These are phyloP conservation scores for Obelidium mucronatum DNA, from an alignment of 192 early-diverging fungal species.

Conservation along the genomic window DNA sequence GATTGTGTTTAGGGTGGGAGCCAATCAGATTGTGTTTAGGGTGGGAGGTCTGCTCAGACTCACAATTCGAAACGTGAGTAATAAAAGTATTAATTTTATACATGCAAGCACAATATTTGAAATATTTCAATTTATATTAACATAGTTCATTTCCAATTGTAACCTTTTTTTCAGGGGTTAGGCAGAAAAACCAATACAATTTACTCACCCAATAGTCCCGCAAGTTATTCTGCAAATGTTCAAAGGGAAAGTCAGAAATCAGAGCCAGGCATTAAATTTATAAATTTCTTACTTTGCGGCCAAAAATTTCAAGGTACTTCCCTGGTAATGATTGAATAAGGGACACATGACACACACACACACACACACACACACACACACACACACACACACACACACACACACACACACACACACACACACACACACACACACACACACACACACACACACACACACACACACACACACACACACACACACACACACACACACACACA, in stretches of 20 bases:
- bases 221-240: conserved; percentile 77
- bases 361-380: background rate
- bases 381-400: conserved; percentile 34
- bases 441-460: background rate
- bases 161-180: too few species aligned
- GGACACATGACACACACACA: too few species aligned
- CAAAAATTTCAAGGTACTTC: conserved; percentile 94
- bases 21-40: too few species aligned
- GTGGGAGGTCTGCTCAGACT: too few species aligned
- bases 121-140: too few species aligned
- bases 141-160: conserved; percentile 97
- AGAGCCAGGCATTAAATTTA: background rate
- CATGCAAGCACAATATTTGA: too few species aligned
- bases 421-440: conserved; percentile 37
- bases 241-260: background rate
- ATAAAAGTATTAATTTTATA: too few species aligned
- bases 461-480: conserved; percentile 16
- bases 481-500: conserved; percentile 23
- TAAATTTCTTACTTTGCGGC: conserved; percentile 59
- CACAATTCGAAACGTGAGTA: too few species aligned
- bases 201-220: conserved; percentile 88
- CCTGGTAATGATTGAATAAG: conserved; percentile 60
- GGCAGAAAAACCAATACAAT: background rate
- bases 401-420: background rate
- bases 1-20: too few species aligned